A percentile compares a stretch with the other conserved stretches of the same genome.
Conservation (phyloP, 2,329 filamentous ascomycete species). For the Phaeosphaeriaceae sp. region DNA sequence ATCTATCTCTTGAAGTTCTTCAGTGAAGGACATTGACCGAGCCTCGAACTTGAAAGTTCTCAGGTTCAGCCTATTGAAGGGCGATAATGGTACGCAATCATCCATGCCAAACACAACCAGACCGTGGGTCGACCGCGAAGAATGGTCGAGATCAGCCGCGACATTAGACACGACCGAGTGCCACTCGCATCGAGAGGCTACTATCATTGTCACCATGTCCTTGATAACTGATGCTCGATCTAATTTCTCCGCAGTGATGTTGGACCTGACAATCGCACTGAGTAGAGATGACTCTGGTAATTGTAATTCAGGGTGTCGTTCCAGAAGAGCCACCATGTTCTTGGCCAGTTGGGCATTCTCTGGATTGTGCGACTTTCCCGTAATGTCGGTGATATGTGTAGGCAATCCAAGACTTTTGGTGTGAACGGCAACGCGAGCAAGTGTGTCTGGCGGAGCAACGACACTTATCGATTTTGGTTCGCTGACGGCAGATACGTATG, state of each 20-base stretch:
- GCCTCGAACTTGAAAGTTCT: constrained; percentile 18
- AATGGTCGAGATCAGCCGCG: constrained; percentile 18
- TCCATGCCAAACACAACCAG: constrained; percentile 30
- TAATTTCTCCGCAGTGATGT: constrained; percentile 4
- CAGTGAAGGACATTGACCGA: neutral
- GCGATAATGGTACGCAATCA: constrained; percentile 25
- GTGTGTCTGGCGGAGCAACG: constrained; percentile 19
- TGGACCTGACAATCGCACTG: constrained; percentile 22
- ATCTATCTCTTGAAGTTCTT: neutral
- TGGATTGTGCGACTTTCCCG: constrained; percentile 31
- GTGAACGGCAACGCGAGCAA: constrained; percentile 18
- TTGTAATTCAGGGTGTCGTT: constrained; percentile 12
- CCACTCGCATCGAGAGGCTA: constrained; percentile 30
- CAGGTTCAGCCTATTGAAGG: constrained; percentile 19
- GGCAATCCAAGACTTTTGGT: constrained; percentile 18
- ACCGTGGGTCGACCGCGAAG: constrained; percentile 10
- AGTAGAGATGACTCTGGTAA: constrained; percentile 18
- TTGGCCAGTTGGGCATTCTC: constrained; percentile 25
- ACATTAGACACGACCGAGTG: constrained; percentile 23
- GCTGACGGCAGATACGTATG: constrained; percentile 30
- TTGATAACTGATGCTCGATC: constrained; percentile 15
- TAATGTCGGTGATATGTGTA: constrained; percentile 20
- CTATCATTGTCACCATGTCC: constrained; percentile 21
- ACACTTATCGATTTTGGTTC: constrained; percentile 33
- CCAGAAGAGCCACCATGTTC: constrained; percentile 16